Base-by-base conservation (phyloP, 768 basidiomycete species). In the Boletellus ananas region DNA sequence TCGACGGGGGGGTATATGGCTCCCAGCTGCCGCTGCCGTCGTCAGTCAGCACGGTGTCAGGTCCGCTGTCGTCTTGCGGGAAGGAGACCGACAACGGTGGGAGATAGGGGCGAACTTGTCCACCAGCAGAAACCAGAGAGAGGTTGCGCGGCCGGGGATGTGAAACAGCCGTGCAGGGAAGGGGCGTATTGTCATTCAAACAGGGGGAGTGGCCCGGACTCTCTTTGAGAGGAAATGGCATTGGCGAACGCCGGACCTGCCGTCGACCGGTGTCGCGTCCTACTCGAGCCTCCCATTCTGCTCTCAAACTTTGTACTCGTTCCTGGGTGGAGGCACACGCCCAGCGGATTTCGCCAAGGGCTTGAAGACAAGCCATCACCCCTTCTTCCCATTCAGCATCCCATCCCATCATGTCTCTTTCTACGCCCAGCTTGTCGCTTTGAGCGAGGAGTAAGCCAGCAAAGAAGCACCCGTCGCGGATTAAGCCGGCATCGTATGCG, bases 401-500 rank as follows among this genome's bases (percentile, higher is more conserved):
- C 59, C 68, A 70, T 21, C 60, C 47, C 6, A 48, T 21, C n/a
- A 37, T 44, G 31, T 56, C 58, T 6, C 47, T 49, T 13, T 68
- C 58, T 1, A 51, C 38, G 25, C 49, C 58, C 21, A 72, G 52
- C 27, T 74, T 65, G 18, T 78, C 81, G 8, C 70, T 64, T 50
- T 79, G 82, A 0, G 87, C 88, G 6, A 90, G 77, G 34, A 93
- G 70, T 54, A 86, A 80, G 2, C 83, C 91, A 4, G 90, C 89
- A 59, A 87, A 94, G 75, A 87, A 95, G 60, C 87, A 90, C 3
- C 94, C 94, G 59, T 95, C 93, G 17, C 89, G 80, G 46, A 94
- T 83, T 4, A 94, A 76, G 17, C 87, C 85, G 1, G 91, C 81
- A 63, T 97, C 94, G 76, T 86, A 94, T 58, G 77, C 77, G 62